Conservation (phyloP, 2,329 filamentous ascomycete genomes). For the Arthrobotrys sinensis region DNA sequence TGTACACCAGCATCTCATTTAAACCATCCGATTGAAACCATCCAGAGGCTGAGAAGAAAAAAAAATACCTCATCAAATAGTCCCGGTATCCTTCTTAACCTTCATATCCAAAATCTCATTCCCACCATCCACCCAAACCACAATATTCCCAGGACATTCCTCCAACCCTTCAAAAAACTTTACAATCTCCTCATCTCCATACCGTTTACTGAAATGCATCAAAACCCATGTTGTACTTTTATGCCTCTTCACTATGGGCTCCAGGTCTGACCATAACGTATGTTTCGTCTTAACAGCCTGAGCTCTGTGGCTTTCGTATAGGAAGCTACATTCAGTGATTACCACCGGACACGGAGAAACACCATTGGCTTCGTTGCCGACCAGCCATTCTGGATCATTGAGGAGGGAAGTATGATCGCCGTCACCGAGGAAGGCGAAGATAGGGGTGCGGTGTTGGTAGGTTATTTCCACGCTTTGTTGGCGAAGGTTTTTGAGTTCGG, state of each 20-base stretch:
- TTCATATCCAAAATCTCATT: constrained; percentile 35
- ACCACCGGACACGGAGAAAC: constrained; percentile 64
- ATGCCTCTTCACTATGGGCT: constrained; percentile 69
- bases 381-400: constrained; percentile 68
- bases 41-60: neutral
- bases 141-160: constrained; percentile 69
- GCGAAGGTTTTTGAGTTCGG: constrained; percentile 68
- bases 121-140: constrained; percentile 70
- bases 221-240: constrained; percentile 70
- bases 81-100: constrained; percentile 5
- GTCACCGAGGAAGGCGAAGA: constrained; percentile 72
- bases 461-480: constrained; percentile 68
- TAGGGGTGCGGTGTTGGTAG: constrained; percentile 66
- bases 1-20: neutral
- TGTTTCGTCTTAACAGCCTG: constrained; percentile 71
- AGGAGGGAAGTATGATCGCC: constrained; percentile 69
- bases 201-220: constrained; percentile 71
- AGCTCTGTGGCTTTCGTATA: constrained; percentile 68
- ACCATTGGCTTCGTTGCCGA: constrained; percentile 62
- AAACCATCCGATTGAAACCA: too few species aligned
- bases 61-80: neutral
- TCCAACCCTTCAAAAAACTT: constrained; percentile 69
- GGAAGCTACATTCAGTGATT: constrained; percentile 71
- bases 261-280: constrained; percentile 70
- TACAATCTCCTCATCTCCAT: constrained; percentile 68